These are phyloP conservation scores for Cyberlindnera maclurae DNA, from an alignment of 805 yeast genomes.

Conservation along the genomic window DNA sequence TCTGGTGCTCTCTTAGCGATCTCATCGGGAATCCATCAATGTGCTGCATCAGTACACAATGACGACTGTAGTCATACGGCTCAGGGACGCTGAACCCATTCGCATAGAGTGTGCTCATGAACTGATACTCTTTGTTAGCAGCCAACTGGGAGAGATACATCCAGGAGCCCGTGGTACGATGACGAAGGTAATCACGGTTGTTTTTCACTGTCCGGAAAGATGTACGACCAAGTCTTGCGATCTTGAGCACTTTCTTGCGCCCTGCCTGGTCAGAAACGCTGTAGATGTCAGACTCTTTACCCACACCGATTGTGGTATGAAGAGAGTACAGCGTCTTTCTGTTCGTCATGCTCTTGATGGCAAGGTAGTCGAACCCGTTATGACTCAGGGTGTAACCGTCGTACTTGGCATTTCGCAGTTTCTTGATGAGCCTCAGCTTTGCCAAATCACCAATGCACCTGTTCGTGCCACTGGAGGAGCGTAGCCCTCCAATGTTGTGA, in stretches of 20 bases:
- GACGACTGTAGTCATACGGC: slow-evolving; percentile 87
- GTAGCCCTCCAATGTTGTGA: slow-evolving; percentile 69
- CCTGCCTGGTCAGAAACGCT: slow-evolving; percentile 68
- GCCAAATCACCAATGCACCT: slow-evolving; percentile 81
- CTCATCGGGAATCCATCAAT: slow-evolving; percentile 89
- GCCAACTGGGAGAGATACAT: slow-evolving; percentile 86
- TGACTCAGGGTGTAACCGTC: slow-evolving; percentile 91
- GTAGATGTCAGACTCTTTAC: slow-evolving; percentile 94
- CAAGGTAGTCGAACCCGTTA: slow-evolving; percentile 88
- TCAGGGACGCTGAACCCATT: slow-evolving; percentile 82
- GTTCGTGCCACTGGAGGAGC: slow-evolving; percentile 69
- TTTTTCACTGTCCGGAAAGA: slow-evolving; percentile 90
- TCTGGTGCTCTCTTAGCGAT: slow-evolving; percentile 61
- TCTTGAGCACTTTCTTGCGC: slow-evolving; percentile 67
- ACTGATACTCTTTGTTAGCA: slow-evolving; percentile 87
- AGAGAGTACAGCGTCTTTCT: slow-evolving; percentile 68
- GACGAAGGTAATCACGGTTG: slow-evolving; percentile 81
- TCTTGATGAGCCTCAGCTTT: slow-evolving; percentile 69
- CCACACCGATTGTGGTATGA: slow-evolving; percentile 89
- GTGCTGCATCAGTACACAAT: slow-evolving; percentile 88
- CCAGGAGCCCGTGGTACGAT: slow-evolving; percentile 77
- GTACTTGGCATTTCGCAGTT: slow-evolving; percentile 83
- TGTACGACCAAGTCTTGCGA: slow-evolving; percentile 90
- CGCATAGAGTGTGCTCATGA: slow-evolving; percentile 67
- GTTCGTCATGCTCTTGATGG: slow-evolving; percentile 75